Percentiles rank a stretch among this genome's conserved stretches.
These are phyloP conservation scores for Conringia planisiliqua DNA, from an alignment of 345 rosid genomes.

Conservation along the genomic window DNA sequence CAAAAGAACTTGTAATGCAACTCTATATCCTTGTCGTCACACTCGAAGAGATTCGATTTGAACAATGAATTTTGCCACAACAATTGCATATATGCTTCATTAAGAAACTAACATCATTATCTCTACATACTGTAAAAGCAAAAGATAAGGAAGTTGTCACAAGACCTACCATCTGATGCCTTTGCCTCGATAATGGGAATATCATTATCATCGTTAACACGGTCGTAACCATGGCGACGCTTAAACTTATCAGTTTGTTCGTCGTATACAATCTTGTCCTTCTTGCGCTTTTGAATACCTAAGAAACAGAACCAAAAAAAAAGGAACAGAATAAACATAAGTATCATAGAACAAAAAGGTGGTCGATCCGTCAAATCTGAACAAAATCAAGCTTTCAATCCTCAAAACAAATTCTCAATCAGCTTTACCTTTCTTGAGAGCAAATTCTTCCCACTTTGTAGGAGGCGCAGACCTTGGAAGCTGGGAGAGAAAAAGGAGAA, in stretches of 20 bases:
- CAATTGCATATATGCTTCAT: neutral
- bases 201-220: constrained; percentile 85
- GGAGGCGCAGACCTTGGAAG: constrained; percentile 38
- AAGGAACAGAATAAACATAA: neutral
- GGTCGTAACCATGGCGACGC: constrained; percentile 86
- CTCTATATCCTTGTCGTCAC: neutral
- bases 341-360: neutral
- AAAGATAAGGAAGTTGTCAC: neutral
- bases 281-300: constrained; percentile 85
- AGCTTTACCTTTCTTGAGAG: constrained; percentile 45
- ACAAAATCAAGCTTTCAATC: constrained; percentile 4
- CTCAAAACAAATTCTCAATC: neutral
- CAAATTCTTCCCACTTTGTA: constrained; percentile 41
- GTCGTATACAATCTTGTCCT: constrained; percentile 79
- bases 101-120: neutral
- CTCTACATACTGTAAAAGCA: neutral
- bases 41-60: neutral
- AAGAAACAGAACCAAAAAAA: constrained; percentile 26
- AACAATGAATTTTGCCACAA: neutral
- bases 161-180: constrained; percentile 63
- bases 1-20: constrained; percentile 13
- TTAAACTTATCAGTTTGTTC: constrained; percentile 84
- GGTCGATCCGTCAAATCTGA: neutral
- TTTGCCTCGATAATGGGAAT: constrained; percentile 84
- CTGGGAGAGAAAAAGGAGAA: constrained; percentile 1